These are phyloP conservation scores for Batkoa obscura DNA, from an alignment of 371 early-diverging fungal species.

Conservation along the genomic window DNA sequence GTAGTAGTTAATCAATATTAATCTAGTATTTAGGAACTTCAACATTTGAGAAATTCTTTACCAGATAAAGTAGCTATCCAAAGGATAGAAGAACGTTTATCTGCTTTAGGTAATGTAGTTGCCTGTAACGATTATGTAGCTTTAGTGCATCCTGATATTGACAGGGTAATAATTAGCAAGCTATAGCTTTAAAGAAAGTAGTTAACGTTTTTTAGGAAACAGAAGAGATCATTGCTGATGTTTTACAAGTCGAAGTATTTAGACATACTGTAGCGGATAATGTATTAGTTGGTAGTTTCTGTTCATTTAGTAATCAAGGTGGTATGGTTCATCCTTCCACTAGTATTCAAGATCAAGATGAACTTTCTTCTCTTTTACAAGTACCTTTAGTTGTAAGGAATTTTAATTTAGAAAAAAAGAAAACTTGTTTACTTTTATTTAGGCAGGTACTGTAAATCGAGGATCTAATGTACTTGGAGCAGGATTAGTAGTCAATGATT, in stretches of 20 bases:
- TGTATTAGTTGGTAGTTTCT: slow-evolving; percentile 97
- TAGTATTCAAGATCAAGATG: slow-evolving; percentile 92
- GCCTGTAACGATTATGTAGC: slow-evolving; percentile 99
- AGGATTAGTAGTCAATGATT: slow-evolving; percentile 98
- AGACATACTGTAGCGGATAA: slow-evolving; percentile 97
- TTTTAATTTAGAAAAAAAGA: background rate
- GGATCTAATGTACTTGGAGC: slow-evolving; percentile 97
- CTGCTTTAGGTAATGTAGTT: slow-evolving; percentile 98
- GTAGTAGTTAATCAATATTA: background rate
- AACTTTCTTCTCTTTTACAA: slow-evolving; percentile 93
- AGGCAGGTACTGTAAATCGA: slow-evolving; percentile 98
- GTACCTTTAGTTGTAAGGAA: slow-evolving; percentile 74
- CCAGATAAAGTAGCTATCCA: slow-evolving; percentile 93
- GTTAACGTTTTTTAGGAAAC: slow-evolving; percentile 38
- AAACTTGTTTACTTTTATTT: background rate
- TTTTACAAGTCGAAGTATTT: slow-evolving; percentile 96
- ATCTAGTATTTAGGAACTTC: slow-evolving; percentile 49
- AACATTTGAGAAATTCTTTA: slow-evolving; percentile 93
- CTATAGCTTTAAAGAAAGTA: background rate
- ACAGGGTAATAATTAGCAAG: slow-evolving; percentile 27
- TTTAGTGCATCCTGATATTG: slow-evolving; percentile 98
- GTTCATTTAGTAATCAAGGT: slow-evolving; percentile 95
- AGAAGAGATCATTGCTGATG: slow-evolving; percentile 97
- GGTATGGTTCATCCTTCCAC: slow-evolving; percentile 97
- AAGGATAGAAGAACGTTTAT: slow-evolving; percentile 95